Evolutionary conservation across 2,329 filamentous ascomycete species (phyloP), one percentile per base, ranked within the genome.

Genomic region (Erysiphe pulchra): DNA sequence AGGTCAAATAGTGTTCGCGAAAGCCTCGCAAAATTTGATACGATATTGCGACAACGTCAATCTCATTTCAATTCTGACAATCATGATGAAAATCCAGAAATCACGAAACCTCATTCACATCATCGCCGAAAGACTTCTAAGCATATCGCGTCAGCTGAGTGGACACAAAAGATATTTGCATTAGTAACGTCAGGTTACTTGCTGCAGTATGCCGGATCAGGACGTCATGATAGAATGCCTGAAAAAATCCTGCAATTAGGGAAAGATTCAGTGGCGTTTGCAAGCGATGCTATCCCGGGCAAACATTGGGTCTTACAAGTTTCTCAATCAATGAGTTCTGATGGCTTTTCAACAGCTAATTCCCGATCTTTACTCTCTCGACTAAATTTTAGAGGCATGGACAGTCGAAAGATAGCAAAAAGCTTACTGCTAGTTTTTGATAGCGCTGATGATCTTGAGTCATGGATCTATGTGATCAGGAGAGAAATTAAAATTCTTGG

Each of bases 291-390:
- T 13, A 83, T 87, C 46, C 79, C 80, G 2, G 82, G 82, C 6
- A 74, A 73, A 49, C 80, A 85, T 54, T 86, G 80, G 73, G 82
- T 87, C 6, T 60, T 87, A 13, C 80, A 84, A 52, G 72, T 87
- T 18, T 77, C 75, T 2, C 77, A 81, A 33, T 63, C 67, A 9
- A 73, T 75, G 47, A 74, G 76, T 44, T 60, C 69, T 2, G 70
- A 79, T 32, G 71, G 71, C 28, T 62, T 59, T 1, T 56, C 67
- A 13, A 54, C 64, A 2, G 53, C 64, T 2, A 69, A 73, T 34
- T 63, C 70, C 2, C 70, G 71, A 44, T 80, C 77, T 1, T 59
- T 84, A 2, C 66, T 83, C 31, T 73, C 77, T 1, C 71, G 76
- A 46, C 62, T 83, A 44, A 68, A 74, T 2, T 69, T 80, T 37